Evolutionary conservation across 176 grass and related monocot genomes (phyloP).

Genomic region (Raddia guianensis): DNA sequence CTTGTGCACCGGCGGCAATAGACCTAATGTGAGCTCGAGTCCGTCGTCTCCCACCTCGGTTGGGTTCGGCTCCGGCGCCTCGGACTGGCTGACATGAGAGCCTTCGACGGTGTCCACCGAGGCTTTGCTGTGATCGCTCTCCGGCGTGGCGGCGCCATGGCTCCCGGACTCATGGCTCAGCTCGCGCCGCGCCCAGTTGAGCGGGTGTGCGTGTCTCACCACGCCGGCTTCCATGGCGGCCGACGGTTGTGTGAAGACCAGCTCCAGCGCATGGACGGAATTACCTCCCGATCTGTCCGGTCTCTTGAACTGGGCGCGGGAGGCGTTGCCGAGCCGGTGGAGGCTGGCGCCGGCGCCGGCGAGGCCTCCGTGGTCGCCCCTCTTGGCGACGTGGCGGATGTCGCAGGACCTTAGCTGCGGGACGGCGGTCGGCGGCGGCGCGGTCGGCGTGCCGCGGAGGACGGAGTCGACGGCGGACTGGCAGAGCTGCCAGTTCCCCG

Average conservation of each 20-base stretch:
- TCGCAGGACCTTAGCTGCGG: constrained; percentile 41
- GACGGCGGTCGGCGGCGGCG: constrained; percentile 20
- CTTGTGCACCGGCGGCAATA: constrained; percentile 10
- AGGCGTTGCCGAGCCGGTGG: constrained; percentile 42
- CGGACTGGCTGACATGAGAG: constrained; percentile 63
- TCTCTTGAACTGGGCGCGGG: constrained; percentile 53
- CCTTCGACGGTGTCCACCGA: constrained; percentile 51
- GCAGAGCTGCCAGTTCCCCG: constrained; percentile 58
- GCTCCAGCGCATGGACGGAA: not conserved
- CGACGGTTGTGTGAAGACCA: constrained; percentile 29
- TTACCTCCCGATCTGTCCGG: not conserved
- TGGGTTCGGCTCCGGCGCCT: constrained; percentile 27
- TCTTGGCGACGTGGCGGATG: constrained; percentile 54
- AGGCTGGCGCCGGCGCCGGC: constrained; percentile 17
- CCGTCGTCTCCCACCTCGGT: constrained; percentile 1
- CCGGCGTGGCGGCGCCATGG: not conserved
- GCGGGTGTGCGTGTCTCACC: constrained; percentile 29
- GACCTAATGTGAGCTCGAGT: constrained; percentile 66
- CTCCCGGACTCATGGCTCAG: constrained; percentile 32
- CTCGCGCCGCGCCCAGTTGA: constrained; percentile 34
- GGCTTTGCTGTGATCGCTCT: constrained; percentile 39
- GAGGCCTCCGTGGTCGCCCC: not conserved
- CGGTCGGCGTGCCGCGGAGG: constrained; percentile 49
- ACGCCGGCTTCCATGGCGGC: constrained; percentile 5
- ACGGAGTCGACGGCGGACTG: constrained; percentile 61